A percentile compares a stretch with the other conserved stretches of the same genome.
phyloP scores from a whole-genome alignment of 148 eudicot genomes.

The Chenopodium berlandieri region DNA sequence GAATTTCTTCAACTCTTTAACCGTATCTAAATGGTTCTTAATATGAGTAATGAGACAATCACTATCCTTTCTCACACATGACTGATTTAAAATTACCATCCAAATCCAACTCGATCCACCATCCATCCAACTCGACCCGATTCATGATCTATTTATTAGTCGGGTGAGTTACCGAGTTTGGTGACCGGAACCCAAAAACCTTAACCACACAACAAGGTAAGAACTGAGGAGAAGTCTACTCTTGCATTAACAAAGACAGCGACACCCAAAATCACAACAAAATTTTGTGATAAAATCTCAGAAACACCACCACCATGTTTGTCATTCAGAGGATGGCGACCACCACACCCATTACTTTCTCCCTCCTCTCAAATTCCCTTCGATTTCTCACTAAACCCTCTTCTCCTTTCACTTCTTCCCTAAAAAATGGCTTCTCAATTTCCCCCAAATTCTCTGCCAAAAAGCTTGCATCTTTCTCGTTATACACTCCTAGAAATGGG shows the following conservation, averaged over 20 bases:
- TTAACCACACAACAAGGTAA: no score
- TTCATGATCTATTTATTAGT: no score
- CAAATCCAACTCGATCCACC: no score
- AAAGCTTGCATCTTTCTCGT: constrained; percentile 21
- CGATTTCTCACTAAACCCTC: constrained; percentile 34
- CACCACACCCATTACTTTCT: constrained; percentile 34
- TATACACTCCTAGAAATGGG: constrained; percentile 25
- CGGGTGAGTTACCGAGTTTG: no score
- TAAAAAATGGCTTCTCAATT: constrained; percentile 27
- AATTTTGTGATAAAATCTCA: not conserved
- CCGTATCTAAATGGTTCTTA: no score
- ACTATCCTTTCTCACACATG: no score
- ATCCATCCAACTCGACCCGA: no score
- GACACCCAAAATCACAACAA: constrained; percentile 6
- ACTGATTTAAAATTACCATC: no score
- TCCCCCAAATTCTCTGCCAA: constrained; percentile 7
- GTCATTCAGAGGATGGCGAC: constrained; percentile 45
- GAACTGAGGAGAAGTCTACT: not conserved
- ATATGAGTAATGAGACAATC: no score
- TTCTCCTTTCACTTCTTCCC: constrained; percentile 19
- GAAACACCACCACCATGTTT: constrained; percentile 29
- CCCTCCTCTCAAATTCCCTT: constrained; percentile 39
- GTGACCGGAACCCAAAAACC: no score
- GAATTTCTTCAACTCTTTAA: no score
- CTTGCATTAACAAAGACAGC: not conserved